Evolutionary conservation across 2,329 filamentous ascomycete genomes (phyloP), one percentile per base, ranked within the genome.

Genomic region (Xylariaceae sp.): DNA sequence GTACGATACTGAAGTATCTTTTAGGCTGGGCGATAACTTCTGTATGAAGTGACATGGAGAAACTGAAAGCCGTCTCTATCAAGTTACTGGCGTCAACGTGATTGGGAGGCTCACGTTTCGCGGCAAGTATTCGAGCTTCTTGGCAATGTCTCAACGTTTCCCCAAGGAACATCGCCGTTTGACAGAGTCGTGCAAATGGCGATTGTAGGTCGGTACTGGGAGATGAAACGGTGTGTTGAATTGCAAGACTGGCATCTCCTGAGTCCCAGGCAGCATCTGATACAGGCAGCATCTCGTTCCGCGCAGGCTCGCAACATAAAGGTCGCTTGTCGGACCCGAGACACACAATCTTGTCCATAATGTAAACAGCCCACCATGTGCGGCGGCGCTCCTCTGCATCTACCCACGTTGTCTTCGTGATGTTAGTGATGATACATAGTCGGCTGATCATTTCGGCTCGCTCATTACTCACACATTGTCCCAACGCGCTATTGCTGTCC

Each of bases 161-260:
- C 38, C 66, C 67, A 18, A 72, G 46, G 44, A 73, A 62, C 17
- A 71, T 60, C 17, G 64, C 66, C 17, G 66, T 64, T 61, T 75
- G 72, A 47, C 69, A 72, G 40, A 83, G 71, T 51, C 79, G 75
- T 5, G 77, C 75, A 66, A 79, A 83, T 39, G 80, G 69, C 17
- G 74, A 71, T 49, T 76, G 60, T 9, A 75, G 60, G 9, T 78
- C 75, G 28, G 71, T 70, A 53, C 78, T 66, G 14, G 80, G 69
- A 2, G 74, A 71, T 50, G 66, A 56, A 13, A 73, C 70, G 42
- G 68, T 54, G 19, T 53, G 57, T 40, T 69, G 64, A 17, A 61
- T 48, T 5, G 61, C 62, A 38, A 58, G 55, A 16, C 60, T 53
- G 46, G 69, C 65, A 44, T 72, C 66, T 42, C 71, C 72, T 16